Conservation (phyloP, 2,329 filamentous ascomycete species). For the Colletotrichum viniferum region DNA sequence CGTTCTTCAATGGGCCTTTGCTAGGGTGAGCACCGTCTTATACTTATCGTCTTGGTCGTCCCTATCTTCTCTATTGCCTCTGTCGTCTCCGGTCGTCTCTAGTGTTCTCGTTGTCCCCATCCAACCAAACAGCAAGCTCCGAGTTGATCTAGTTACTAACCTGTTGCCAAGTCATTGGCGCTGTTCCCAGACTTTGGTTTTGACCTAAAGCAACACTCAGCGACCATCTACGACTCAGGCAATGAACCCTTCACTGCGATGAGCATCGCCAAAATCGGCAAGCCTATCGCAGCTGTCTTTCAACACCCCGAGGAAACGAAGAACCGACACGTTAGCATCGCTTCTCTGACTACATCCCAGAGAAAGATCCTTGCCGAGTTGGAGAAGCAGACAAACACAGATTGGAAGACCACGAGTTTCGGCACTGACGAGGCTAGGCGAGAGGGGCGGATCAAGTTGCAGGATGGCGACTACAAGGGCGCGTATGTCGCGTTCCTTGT, state of each 20-base stretch:
- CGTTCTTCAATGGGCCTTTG: not conserved
- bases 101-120: not conserved
- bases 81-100: not conserved
- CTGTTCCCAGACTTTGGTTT: not conserved
- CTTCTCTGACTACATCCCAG: not conserved
- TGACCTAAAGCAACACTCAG: fast-evolving
- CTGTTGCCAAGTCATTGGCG: not conserved
- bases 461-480: not conserved
- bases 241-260: not conserved
- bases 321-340: not conserved
- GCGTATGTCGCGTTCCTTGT: not conserved
- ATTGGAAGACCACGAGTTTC: not conserved
- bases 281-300: not conserved
- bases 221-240: not conserved
- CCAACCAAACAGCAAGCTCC: not conserved
- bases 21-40: not conserved
- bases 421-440: not conserved
- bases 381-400: not conserved
- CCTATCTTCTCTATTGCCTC: not conserved
- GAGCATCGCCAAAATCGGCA: not conserved
- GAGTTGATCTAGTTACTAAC: not conserved
- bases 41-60: not conserved
- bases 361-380: not conserved
- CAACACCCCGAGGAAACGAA: not conserved
- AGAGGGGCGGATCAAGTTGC: not conserved